Conservation (phyloP, 306 rosid species). For the Casuarina glauca region DNA sequence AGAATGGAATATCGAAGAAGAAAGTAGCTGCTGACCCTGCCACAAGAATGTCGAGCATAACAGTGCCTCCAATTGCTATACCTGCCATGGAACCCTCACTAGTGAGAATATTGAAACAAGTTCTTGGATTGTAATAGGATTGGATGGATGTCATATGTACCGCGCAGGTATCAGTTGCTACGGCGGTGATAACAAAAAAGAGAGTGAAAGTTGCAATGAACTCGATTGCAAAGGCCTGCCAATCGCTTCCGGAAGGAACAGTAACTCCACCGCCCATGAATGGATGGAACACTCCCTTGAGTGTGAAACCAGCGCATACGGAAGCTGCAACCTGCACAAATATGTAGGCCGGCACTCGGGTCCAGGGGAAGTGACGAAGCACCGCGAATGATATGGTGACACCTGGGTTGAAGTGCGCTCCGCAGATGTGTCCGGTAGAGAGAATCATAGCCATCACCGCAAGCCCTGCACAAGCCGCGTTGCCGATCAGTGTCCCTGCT, state of each 20-base stretch:
- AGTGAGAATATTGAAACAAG: too few species aligned
- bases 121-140: too few species aligned
- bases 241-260: constrained; percentile 32
- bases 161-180: constrained; percentile 54
- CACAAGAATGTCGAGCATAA: constrained; percentile 53
- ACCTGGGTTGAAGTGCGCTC: constrained; percentile 64
- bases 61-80: constrained; percentile 52
- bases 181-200: constrained; percentile 49
- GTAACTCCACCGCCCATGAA: constrained; percentile 51
- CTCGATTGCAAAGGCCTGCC: constrained; percentile 53
- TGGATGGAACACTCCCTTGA: constrained; percentile 35
- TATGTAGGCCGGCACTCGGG: constrained; percentile 44
- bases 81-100: constrained; percentile 27
- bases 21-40: constrained; percentile 47
- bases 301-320: constrained; percentile 34
- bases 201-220: constrained; percentile 51
- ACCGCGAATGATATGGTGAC: constrained; percentile 53
- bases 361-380: constrained; percentile 15
- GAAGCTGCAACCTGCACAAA: constrained; percentile 41
- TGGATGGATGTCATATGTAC: constrained; percentile 19
- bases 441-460: constrained; percentile 45
- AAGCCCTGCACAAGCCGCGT: constrained; percentile 70
- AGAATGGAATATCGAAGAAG: not conserved
- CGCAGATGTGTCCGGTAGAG: constrained; percentile 51
- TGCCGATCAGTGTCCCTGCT: constrained; percentile 63